Percentiles rank a stretch among this genome's conserved stretches.
These are phyloP conservation scores for Boletus sp. DNA, from an alignment of 1,284 basidiomycete genomes.

Conservation along the genomic window DNA sequence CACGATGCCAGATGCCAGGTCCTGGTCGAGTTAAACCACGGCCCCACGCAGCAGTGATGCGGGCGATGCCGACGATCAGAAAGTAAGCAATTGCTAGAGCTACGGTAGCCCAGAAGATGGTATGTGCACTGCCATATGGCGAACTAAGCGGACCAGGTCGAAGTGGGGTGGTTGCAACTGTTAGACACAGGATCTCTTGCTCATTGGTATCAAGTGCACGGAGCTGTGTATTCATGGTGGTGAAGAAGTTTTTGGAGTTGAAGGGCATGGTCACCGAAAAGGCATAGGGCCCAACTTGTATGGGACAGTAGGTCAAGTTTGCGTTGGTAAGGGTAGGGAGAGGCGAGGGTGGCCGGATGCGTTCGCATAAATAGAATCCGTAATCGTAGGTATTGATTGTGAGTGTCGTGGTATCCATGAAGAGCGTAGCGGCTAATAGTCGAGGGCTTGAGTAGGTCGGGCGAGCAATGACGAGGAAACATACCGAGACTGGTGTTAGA, in stretches of 20 bases:
- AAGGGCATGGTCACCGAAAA: slow-evolving; percentile 79
- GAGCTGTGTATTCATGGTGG: slow-evolving; percentile 81
- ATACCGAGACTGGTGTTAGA: slow-evolving; percentile 64
- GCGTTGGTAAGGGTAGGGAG: slow-evolving; percentile 41
- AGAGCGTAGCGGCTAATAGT: slow-evolving; percentile 67
- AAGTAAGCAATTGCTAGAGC: slow-evolving; percentile 79
- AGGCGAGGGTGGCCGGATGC: slow-evolving; percentile 72
- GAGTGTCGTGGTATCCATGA: slow-evolving; percentile 76
- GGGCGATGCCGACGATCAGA: slow-evolving; percentile 74
- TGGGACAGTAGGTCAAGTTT: slow-evolving; percentile 66
- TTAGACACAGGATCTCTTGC: slow-evolving; percentile 79
- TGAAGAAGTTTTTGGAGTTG: slow-evolving; percentile 68
- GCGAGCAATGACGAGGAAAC: slow-evolving; percentile 4
- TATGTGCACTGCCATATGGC: slow-evolving; percentile 71
- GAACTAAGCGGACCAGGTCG: slow-evolving; percentile 46
- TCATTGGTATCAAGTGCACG: slow-evolving; percentile 85
- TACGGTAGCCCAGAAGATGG: slow-evolving; percentile 84
- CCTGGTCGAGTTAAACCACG: slow-evolving; percentile 61
- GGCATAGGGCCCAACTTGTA: slow-evolving; percentile 74
- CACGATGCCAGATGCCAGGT: slow-evolving; percentile 60
- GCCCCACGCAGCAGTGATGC: slow-evolving; percentile 81
- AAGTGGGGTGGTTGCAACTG: slow-evolving; percentile 79
- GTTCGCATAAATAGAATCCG: slow-evolving; percentile 71
- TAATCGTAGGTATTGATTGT: slow-evolving; percentile 73
- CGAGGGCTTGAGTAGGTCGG: background rate